phyloP scores from a whole-genome alignment of 2,329 filamentous ascomycete genomes.

The Phaeomoniella chlamydospora region DNA sequence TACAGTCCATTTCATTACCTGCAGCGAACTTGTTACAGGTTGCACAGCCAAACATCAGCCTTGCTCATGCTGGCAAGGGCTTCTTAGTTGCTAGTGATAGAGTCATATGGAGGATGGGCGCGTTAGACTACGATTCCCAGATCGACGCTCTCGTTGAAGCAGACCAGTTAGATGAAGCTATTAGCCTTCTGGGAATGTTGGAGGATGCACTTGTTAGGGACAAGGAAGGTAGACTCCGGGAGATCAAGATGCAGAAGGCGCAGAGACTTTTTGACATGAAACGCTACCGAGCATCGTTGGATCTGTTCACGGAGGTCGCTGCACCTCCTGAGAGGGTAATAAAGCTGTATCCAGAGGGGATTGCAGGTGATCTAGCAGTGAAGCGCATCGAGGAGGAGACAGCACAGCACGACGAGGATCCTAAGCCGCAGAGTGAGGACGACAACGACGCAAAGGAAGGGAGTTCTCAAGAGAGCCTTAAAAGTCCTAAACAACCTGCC shows the following conservation, averaged over 20 bases:
- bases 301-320: conserved; percentile 79
- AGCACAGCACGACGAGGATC: conserved; percentile 18
- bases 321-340: conserved; percentile 84
- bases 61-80: conserved; percentile 92
- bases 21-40: conserved; percentile 79
- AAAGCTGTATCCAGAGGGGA: conserved; percentile 64
- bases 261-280: conserved; percentile 68
- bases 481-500: not conserved
- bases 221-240: conserved; percentile 65
- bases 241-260: conserved; percentile 85
- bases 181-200: conserved; percentile 76
- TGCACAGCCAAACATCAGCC: conserved; percentile 76
- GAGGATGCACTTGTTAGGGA: conserved; percentile 81
- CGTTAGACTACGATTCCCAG: conserved; percentile 81
- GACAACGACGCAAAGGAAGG: not conserved
- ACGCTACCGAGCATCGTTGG: conserved; percentile 74
- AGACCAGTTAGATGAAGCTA: conserved; percentile 72
- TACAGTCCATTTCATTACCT: conserved; percentile 73
- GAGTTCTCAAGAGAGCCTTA: not conserved
- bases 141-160: conserved; percentile 65
- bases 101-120: conserved; percentile 90
- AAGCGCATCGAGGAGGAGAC: conserved; percentile 30
- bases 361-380: conserved; percentile 61
- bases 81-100: conserved; percentile 89
- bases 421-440: conserved; percentile 7